Evolutionary conservation across 805 yeast genomes (phyloP), one percentile per base, ranked within the genome.

Genomic region (Brettanomyces bruxellensis): DNA sequence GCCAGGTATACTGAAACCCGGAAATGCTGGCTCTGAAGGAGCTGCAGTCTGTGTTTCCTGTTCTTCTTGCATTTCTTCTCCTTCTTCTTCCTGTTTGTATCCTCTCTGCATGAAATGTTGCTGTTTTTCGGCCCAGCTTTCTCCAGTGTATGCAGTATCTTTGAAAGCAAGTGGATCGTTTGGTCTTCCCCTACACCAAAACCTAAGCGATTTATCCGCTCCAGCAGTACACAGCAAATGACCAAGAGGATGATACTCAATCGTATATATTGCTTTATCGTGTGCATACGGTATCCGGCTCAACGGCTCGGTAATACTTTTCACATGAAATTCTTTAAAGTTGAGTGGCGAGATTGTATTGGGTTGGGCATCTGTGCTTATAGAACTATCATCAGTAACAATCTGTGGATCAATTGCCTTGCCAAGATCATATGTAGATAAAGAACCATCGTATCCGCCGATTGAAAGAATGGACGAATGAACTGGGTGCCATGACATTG

Each of bases 131-230:
- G 51, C 44, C 61, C 64, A 58, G 1, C 58, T 48, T 34, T 59
- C 65, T 5, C 67, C 67, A 1, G 87, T 83, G 64, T 89, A 88
- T 47, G 87, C 80, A 13, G 87, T 84, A 61, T 87, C 96, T 52
- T 81, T 78, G 67, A 79, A 88, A 3, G 86, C 85, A 58, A 76
- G 77, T 1, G 87, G 84, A 67, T 93, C 99, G 54, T 82, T 83
- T 2, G 97, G 96, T 59, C 95, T 73, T 1, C 95, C 84, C 44
- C 99, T 72, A 30, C 90, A 80, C 99, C 99, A 93, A 65, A 95
- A 86, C 47, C 97, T 68, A 24, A 95, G 86, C 4, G 95, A 80
- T 59, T 93, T 78, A 64, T 93, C 99, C 47, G 93, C 88, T 18
- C 97, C 91, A 0, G 96, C 98, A 6, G 96, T 81, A 46, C 95